Evolutionary conservation across 2,329 filamentous ascomycete genomes (phyloP), one percentile per base, ranked within the genome.

Genomic region (Claviceps capensis): DNA sequence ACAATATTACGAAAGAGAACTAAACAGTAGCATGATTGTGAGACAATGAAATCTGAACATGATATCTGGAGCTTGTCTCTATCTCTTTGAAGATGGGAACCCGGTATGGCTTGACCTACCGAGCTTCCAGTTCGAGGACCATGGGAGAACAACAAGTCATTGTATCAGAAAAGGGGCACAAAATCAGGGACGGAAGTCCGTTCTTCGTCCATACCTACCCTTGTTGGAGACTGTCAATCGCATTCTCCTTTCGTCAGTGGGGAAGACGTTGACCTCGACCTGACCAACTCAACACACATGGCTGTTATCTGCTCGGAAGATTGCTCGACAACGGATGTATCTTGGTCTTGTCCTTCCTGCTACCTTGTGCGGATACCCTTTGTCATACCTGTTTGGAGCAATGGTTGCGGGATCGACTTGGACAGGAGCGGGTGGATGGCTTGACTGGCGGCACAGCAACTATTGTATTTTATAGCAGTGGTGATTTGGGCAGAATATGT

Each of bases 391-490:
- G 58, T 60, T 62, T 61, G 63, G 60, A 65, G 61, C 60, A 58
- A 56, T 55, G 57, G 60, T 54, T 59, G 58, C 57, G 61, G 62
- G 61, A 59, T 59, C 61, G 59, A 62, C 62, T 58, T 63, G 63
- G 61, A 62, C 61, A 59, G 60, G 64, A 64, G 59, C 59, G 61
- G 62, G 63, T 58, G 61, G 58, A 61, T 56, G 59, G 59, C 58
- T 54, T 62, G 57, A 58, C 57, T 57, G 56, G 49, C 47, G 50
- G 45, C 66, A 62, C 58, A 62, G 60, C 60, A 63, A 62, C 60
- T 66, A 61, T 65, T 69, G 65, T 69, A 69, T 68, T 68, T 67
- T 68, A 68, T 69, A 68, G 61, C 61, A 57, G 60, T 61, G 61
- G 61, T 61, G 62, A 60, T 58, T 61, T 62, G 62, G 63, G 61